Base-by-base conservation (phyloP, 257 asterid genomes). In the Fraxinus americana region DNA sequence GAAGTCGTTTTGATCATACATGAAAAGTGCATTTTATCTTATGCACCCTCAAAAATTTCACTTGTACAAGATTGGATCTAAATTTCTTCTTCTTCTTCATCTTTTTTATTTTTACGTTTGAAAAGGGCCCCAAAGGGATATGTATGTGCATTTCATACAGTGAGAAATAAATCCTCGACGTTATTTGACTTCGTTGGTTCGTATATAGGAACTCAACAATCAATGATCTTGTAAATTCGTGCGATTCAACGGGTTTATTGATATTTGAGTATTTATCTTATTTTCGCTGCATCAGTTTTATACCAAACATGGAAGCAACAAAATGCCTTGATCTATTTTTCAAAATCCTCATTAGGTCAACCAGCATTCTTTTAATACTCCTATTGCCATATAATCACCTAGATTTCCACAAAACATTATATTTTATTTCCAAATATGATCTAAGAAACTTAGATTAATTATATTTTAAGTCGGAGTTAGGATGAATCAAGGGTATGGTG, bases 231-330 rank as follows among this genome's bases (percentile, higher is more conserved):
- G 5, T 43, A 3, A 14, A 45, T 45, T 13, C 4, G 5, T 45
- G 17, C 19, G 3, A 3, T 12, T 45, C 54, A 45, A 3, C 1
- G 54, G 19, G 5, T 3, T 45, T 45, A 0, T 45, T 2, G 19
- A 3, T 45, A 3, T 17, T 45, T 12, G 54, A 13, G 19, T 45
- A 0, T 11, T 12, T 13, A 0, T 45, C 17, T 12, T 45, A 2
- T 45, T 14, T 45, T 13, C 17, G 54, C 54, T 45, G 1, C 54
- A 45, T 13, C 5, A 45, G 54, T 78, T 36, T 8, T 83, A 81
- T 76, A 25, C 45, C 80, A 76, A 76, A 76, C 86, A 79, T 80
- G 87, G 84, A 73, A 77, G 87, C 84, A 80, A 77, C 87, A 80
- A 57, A 41, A 43, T 59, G 77, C 7, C 48, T 68, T 70, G 71